A percentile compares a stretch with the other conserved stretches of the same genome.
These are phyloP conservation scores for Malassezia equina DNA, from an alignment of 1,284 basidiomycete species.

Conservation along the genomic window DNA sequence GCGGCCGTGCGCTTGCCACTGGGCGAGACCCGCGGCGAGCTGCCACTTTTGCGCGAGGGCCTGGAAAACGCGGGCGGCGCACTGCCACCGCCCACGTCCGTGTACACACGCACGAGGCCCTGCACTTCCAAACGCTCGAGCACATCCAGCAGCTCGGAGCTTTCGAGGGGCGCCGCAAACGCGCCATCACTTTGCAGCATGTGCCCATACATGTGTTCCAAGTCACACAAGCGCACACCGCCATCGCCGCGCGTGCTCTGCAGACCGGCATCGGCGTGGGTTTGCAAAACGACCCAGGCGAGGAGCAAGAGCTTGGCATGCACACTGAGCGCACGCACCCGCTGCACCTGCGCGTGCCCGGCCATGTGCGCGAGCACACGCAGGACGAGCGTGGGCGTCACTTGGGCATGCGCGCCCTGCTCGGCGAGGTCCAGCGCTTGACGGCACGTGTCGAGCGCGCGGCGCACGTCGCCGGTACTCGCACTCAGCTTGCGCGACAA, in stretches of 20 bases:
- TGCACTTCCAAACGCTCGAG: conserved; percentile 43
- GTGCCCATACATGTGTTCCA: conserved; percentile 33
- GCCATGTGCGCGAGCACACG: conserved; percentile 39
- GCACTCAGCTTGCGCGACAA: conserved; percentile 49
- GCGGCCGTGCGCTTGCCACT: conserved; percentile 36
- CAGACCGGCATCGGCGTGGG: conserved; percentile 19
- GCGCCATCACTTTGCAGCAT: conserved; percentile 30
- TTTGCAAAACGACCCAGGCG: conserved; percentile 29
- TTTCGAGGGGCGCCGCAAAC: conserved; percentile 28
- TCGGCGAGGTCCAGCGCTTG: conserved; percentile 48
- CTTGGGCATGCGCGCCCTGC: conserved; percentile 21
- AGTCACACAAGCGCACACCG: conserved; percentile 24
- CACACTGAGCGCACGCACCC: conserved; percentile 34
- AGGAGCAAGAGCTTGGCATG: conserved; percentile 43
- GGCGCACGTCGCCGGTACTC: conserved; percentile 49
- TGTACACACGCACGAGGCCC: conserved; percentile 28
- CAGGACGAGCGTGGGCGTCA: conserved; percentile 39
- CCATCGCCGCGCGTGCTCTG: conserved; percentile 21
- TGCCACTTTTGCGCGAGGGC: not conserved
- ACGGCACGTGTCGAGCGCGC: conserved; percentile 48
- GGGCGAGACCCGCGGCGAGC: conserved; percentile 22
- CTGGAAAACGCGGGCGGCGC: conserved; percentile 1
- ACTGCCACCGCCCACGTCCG: conserved; percentile 18
- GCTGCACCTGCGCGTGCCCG: conserved; percentile 33
- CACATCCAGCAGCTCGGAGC: conserved; percentile 40